These are phyloP conservation scores for Fusarium sp. DNA, from an alignment of 2,329 filamentous ascomycete genomes.

Conservation along the genomic window DNA sequence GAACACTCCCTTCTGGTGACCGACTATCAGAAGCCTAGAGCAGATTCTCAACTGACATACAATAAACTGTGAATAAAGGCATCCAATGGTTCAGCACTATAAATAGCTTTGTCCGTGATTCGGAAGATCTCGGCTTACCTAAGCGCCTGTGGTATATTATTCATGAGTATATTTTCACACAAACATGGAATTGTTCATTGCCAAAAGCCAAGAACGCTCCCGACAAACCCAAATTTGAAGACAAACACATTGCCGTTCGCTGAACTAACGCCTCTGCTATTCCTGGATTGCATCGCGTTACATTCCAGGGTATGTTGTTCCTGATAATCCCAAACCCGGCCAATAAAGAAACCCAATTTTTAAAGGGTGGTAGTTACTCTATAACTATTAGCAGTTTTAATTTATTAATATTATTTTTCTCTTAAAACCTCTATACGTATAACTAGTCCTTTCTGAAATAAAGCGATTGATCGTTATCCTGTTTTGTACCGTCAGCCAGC, in stretches of 20 bases:
- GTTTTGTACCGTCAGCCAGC: too few species aligned
- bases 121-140: slow-evolving; percentile 23
- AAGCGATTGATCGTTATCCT: too few species aligned
- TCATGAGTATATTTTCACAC: neutral
- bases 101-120: slow-evolving; percentile 34
- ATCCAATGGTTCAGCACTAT: slow-evolving; percentile 15
- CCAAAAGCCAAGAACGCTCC: neutral
- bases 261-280: neutral
- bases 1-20: neutral
- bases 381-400: neutral
- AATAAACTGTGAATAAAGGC: slow-evolving; percentile 12
- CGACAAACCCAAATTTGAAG: too few species aligned
- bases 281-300: neutral
- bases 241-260: neutral
- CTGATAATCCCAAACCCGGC: neutral
- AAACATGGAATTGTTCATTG: neutral
- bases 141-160: slow-evolving; percentile 19
- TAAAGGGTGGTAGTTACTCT: too few species aligned
- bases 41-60: slow-evolving; percentile 4
- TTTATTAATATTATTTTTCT: too few species aligned
- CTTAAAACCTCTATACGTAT: too few species aligned
- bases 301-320: neutral
- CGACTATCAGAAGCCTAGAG: neutral
- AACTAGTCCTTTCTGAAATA: too few species aligned
- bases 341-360: too few species aligned